A percentile compares a stretch with the other conserved stretches of the same genome.
These are phyloP conservation scores for Flaveria linearis DNA, from an alignment of 129 eudicot genomes.

Conservation along the genomic window DNA sequence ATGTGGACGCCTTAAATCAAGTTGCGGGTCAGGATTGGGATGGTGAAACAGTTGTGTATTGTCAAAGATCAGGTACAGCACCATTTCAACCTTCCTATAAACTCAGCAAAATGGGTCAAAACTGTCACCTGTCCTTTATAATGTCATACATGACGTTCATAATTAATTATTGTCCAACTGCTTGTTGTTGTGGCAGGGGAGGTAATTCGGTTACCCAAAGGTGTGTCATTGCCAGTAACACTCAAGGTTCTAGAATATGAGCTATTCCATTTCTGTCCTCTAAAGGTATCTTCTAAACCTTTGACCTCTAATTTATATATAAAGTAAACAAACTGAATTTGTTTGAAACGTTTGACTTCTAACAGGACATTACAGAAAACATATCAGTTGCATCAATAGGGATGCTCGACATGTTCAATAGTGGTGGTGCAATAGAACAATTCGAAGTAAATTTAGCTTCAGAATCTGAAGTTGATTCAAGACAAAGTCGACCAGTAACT, in stretches of 20 bases:
- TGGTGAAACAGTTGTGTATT: constrained; percentile 65
- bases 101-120: not conserved
- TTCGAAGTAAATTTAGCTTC: constrained; percentile 39
- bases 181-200: constrained; percentile 47
- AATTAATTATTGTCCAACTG: not conserved
- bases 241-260: constrained; percentile 84
- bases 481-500: constrained; percentile 40
- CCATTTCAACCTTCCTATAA: constrained; percentile 2
- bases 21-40: constrained; percentile 74
- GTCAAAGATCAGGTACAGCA: constrained; percentile 63
- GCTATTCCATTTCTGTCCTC: constrained; percentile 78
- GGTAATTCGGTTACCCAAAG: constrained; percentile 65
- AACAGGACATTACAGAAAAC: constrained; percentile 61
- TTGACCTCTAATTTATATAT: not conserved
- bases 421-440: constrained; percentile 67
- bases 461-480: constrained; percentile 32
- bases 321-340: not conserved
- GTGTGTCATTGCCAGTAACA: constrained; percentile 71
- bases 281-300: constrained; percentile 40
- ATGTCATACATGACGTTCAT: not conserved
- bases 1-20: constrained; percentile 60
- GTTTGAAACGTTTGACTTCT: not conserved
- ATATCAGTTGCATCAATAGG: constrained; percentile 79
- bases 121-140: not conserved
- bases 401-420: constrained; percentile 74